Evolutionary conservation across 176 grass and related monocot genomes (phyloP), one percentile per base, ranked within the genome.

Genomic region (Areca catechu): DNA sequence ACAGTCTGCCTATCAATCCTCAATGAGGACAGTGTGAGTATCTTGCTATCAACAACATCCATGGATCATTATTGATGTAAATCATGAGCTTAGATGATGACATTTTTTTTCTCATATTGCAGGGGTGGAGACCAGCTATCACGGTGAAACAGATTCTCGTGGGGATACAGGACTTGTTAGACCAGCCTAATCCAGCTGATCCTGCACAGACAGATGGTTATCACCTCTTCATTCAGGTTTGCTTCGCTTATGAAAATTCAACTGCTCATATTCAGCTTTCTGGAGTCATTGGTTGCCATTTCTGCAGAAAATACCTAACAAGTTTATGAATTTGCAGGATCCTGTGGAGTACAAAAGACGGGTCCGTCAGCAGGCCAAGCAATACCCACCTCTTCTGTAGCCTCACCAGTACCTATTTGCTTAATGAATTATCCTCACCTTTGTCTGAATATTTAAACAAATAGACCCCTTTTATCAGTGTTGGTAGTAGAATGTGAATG

Each of bases 121-220:
- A 97, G 86, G 86, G 54, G 50, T 91, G 92, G 86, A 97, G 89
- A 56, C 74, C 91, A 17, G 85, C 83, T 28, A 90, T 90, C 34
- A 87, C 86, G 5, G 86, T 90, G 68, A 87, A 74, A 58, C 91
- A 96, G 60, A 84, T 96, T 56, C 69, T 96, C 28, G 19, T 96
- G 22, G 86, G 91, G 29, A 90, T 90, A 75, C 91, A 96, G 48
- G 86, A 96, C 53, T 50, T 90, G 57, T 48, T 96, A 51, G 91
- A 96, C 69, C 25, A 79, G 34, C 86, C 91, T 1, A 96, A 90
- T 72, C 83, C 83, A 28, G 54, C 62, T 18, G 82, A 81, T 3
- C 51, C 83, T 47, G 92, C 92, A 17, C 91, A 90, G 62, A 62
- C 70, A 50, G 66, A 67, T 17, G 53, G 86, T 3, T 87, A 65